Evolutionary conservation across 257 asterid species (phyloP).

Genomic region (Paulownia fortunei): DNA sequence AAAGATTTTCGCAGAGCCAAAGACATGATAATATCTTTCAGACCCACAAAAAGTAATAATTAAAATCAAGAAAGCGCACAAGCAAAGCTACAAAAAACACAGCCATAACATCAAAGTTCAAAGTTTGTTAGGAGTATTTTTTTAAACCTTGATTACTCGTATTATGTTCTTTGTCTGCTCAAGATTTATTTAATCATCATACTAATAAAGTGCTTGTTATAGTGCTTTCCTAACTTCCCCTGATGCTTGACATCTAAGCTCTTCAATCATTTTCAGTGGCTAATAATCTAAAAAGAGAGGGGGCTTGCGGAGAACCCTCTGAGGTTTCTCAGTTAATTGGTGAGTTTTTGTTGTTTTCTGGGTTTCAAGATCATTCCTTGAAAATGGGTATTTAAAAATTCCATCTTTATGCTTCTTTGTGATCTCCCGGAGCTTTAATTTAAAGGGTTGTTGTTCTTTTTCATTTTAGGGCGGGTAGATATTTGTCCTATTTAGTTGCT

Average conservation of each 20-base stretch:
- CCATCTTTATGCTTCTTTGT: slow-evolving; percentile 41
- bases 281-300: slow-evolving; percentile 40
- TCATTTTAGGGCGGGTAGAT: not conserved
- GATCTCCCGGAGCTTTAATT: slow-evolving; percentile 1
- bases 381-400: slow-evolving; percentile 42
- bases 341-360: slow-evolving; percentile 47
- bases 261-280: slow-evolving; percentile 62
- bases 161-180: slow-evolving; percentile 34
- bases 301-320: slow-evolving; percentile 35
- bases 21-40: slow-evolving; percentile 30
- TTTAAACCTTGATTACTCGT: slow-evolving; percentile 28
- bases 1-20: not conserved
- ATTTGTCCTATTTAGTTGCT: slow-evolving; percentile 6
- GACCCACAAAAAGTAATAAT: slow-evolving; percentile 39
- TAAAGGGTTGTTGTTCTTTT: slow-evolving; percentile 21
- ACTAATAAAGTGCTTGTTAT: slow-evolving; percentile 60
- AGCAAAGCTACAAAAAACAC: slow-evolving; percentile 32
- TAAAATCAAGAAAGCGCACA: slow-evolving; percentile 36
- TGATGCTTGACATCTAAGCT: slow-evolving; percentile 85
- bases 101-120: slow-evolving; percentile 31
- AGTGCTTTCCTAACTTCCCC: slow-evolving; percentile 90
- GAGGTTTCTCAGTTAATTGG: slow-evolving; percentile 45
- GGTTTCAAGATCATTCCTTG: slow-evolving; percentile 28
- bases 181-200: slow-evolving; percentile 27
- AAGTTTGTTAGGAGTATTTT: not conserved